Percentiles rank a stretch among this genome's conserved stretches.
Conservation (phyloP, 2,329 filamentous ascomycete genomes). For the Epichloe uncinata region DNA sequence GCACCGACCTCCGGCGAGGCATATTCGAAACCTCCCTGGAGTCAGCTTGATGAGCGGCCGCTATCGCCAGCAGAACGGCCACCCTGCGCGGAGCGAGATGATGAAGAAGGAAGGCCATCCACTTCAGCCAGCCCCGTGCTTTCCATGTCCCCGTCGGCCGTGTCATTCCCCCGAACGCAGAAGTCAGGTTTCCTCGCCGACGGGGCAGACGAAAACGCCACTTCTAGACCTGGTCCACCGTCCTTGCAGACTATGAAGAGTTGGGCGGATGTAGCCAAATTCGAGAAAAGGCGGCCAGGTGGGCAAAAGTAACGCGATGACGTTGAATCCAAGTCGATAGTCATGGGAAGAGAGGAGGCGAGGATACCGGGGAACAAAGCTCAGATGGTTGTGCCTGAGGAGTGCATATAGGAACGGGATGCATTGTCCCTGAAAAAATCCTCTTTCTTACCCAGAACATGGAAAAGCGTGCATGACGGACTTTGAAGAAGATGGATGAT, state of each 20-base stretch:
- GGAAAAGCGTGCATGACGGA: too few relatives aligned
- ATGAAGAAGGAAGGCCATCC: constrained; percentile 5
- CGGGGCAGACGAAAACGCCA: constrained; percentile 8
- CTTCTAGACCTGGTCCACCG: constrained; percentile 14
- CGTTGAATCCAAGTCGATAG: background rate
- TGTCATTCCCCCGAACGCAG: constrained; percentile 19
- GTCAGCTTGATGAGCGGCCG: constrained; percentile 10
- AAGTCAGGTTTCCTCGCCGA: constrained; percentile 7
- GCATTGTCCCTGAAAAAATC: too few relatives aligned
- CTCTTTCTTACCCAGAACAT: too few relatives aligned
- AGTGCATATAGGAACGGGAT: too few relatives aligned
- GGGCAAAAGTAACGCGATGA: background rate
- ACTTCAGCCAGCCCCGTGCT: constrained; percentile 12
- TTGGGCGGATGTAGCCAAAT: constrained; percentile 27
- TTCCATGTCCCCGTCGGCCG: constrained; percentile 16
- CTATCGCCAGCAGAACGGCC: background rate
- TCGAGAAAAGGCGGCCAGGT: constrained; percentile 8
- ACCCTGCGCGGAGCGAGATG: background rate
- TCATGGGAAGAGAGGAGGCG: background rate
- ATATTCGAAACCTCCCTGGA: constrained; percentile 12
- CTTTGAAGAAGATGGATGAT: too few relatives aligned
- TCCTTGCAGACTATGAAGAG: constrained; percentile 23
- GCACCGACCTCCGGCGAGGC: constrained; percentile 6
- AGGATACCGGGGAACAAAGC: background rate
- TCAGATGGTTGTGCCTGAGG: too few relatives aligned